Base-by-base conservation (phyloP, 805 yeast species). In the Millerozyma miso region DNA sequence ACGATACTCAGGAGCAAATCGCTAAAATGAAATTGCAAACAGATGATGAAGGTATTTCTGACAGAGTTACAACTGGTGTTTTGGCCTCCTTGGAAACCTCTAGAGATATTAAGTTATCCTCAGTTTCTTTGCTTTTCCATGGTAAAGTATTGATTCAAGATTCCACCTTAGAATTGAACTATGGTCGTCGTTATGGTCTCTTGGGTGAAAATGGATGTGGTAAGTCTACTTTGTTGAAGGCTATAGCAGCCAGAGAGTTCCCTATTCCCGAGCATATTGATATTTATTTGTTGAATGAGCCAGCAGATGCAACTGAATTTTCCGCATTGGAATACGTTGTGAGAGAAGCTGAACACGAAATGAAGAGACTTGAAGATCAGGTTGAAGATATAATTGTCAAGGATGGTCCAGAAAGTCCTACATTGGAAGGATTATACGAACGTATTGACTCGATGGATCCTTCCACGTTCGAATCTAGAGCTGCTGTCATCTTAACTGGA, bases 191-290 rank as follows among this genome's bases (percentile, higher is more conserved):
- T 71, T 93, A 93, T 65, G 99, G 99, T 73, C 77, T 93, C 49
- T 77, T 93, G 61, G 99, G 99, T 60, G 98, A 90, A 70, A 93
- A 93, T 68, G 99, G 99, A 53, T 93, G 98, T 74, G 99, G 99
- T 74, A 93, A 93, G 71, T 89, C 97, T 38, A 93, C 99, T 18
- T 83, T 93, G 58, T 73, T 93, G 64, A 88, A 88, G 68, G 85
- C 98, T 33, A 68, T 93, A 56, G 97, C 98, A 45, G 95, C 96
- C 40, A 81, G 96, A 67, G 99, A 93, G 71, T 93, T 77, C 71
- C 99, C 99, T 45, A 77, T 91, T 55, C 98, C 99, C 35, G 93
- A 84, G 52, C 79, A 75, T 52, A 88, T 93, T 55, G 99, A 93
- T 73, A 77, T 93, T 46, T 93, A 93, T 62, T 73, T 93, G 54